Evolutionary conservation across 1,139 yeast genomes (phyloP), one percentile per base, ranked within the genome.

Genomic region (Diutina neorugosa): DNA sequence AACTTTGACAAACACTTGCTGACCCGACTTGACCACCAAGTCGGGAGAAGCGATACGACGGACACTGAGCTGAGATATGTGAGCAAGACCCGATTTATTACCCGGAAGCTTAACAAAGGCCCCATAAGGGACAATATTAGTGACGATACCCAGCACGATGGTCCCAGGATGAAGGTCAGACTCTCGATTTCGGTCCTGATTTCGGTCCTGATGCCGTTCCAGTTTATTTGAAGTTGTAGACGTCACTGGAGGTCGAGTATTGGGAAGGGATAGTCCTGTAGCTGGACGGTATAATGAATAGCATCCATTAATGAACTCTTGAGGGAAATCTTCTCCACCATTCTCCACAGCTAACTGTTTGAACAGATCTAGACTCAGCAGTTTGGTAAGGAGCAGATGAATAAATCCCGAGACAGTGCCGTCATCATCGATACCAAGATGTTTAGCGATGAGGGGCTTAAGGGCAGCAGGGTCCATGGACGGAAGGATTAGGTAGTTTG

Each of bases 1-100:
- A 1, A 90, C 78, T 60, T 78, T 79, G 2, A 83, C 95, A 62
- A 69, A 84, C 4, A 90, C 91, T 5, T 70, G 69, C 57, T 89
- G 91, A 52, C 81, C 77, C 27, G 70, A 60, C 34, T 71, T 68
- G 23, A 89, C 69, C 0, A 81, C 70, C 52, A 86, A 93, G 0
- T 77, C 65, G 0, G 90, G 88, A 54, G 77, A 76, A 18, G 73
- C 69, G 3, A 85, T 69, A 54, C 89, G 69, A 2, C 70, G 62
- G 4, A 73, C 71, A 55, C 83, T 73, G 21, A 89, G 72, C 51
- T 83, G 83, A 0, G 96, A 86, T 0, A 87, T 76, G 63, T 91
- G 97, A 50, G 93, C 83, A 27, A 91, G 69, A 0, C 96, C 96
- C 46, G 68, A 65, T 48, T 70, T 58, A 51, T 62, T 54, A 3